Evolutionary conservation across 108 stramenopile species (phyloP).

Genomic region (Cylindrotheca fusiformis): DNA sequence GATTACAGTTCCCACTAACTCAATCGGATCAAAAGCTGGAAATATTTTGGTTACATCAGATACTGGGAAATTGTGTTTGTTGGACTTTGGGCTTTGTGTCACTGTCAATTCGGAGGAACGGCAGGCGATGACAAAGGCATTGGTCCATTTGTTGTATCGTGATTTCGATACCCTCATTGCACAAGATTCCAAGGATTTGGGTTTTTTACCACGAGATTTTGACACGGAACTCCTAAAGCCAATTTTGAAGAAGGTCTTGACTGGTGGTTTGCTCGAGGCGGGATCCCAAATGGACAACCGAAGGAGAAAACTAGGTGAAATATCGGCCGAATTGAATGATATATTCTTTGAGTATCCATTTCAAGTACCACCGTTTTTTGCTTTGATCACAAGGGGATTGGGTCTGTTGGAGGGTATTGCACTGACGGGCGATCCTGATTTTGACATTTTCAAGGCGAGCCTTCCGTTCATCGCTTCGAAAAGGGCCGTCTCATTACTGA

Average conservation of each 20-base stretch:
- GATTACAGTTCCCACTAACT: neutral
- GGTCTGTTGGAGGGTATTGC: slow-evolving; percentile 93
- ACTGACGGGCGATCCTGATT: slow-evolving; percentile 77
- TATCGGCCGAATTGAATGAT: slow-evolving; percentile 87
- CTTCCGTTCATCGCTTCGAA: slow-evolving; percentile 72
- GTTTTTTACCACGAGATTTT: slow-evolving; percentile 83
- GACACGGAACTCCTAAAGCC: slow-evolving; percentile 74
- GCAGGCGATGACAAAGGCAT: slow-evolving; percentile 78
- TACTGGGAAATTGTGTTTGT: slow-evolving; percentile 54
- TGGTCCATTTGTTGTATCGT: slow-evolving; percentile 78
- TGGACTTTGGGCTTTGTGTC: slow-evolving; percentile 88
- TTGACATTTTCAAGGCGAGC: slow-evolving; percentile 88
- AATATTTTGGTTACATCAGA: slow-evolving; percentile 66
- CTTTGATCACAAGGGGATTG: slow-evolving; percentile 85
- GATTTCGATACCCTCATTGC: slow-evolving; percentile 76
- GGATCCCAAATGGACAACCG: slow-evolving; percentile 72
- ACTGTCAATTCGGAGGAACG: slow-evolving; percentile 55
- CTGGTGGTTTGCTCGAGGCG: slow-evolving; percentile 68
- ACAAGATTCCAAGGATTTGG: slow-evolving; percentile 76
- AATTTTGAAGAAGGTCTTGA: slow-evolving; percentile 72
- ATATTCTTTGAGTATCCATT: slow-evolving; percentile 89
- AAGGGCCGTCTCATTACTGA: slow-evolving; percentile 30
- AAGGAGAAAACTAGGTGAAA: slow-evolving; percentile 74
- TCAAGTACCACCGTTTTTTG: slow-evolving; percentile 89
- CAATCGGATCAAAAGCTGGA: slow-evolving; percentile 34